Percentiles rank a stretch among this genome's conserved stretches.
phyloP scores from a whole-genome alignment of 176 grass and related monocot species.

The Oropetium thomaeum region DNA sequence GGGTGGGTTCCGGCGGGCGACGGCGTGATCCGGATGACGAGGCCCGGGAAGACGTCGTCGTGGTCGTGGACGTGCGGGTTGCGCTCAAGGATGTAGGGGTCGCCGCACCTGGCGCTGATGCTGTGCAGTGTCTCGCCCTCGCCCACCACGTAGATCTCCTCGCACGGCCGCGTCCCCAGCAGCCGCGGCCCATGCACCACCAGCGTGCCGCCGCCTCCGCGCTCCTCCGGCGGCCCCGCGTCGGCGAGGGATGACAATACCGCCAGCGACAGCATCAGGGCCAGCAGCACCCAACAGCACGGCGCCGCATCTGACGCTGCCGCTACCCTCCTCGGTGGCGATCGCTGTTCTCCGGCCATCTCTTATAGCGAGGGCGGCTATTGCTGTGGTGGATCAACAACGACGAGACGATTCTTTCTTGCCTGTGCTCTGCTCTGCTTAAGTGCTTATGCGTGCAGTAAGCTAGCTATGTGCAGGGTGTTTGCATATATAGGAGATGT shows the following conservation, averaged over 20 bases:
- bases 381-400: neutral
- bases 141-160: constrained; percentile 83
- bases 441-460: neutral
- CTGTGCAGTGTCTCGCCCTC: constrained; percentile 81
- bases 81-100: constrained; percentile 82
- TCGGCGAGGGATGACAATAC: constrained; percentile 41
- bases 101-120: constrained; percentile 89
- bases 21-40: constrained; percentile 74
- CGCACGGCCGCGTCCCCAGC: constrained; percentile 44
- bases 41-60: constrained; percentile 92
- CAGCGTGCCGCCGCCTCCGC: neutral
- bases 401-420: neutral
- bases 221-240: neutral
- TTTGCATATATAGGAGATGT: neutral
- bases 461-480: neutral
- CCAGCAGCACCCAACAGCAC: constrained; percentile 55
- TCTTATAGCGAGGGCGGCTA: no score
- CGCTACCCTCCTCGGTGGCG: constrained; percentile 14
- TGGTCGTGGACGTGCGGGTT: constrained; percentile 87
- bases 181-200: constrained; percentile 35
- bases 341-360: constrained; percentile 7
- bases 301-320: constrained; percentile 39
- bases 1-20: neutral
- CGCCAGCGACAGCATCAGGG: constrained; percentile 48
- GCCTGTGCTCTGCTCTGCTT: neutral